Evolutionary conservation across 129 eudicot species (phyloP).

Genomic region (Tanacetum coccineum): DNA sequence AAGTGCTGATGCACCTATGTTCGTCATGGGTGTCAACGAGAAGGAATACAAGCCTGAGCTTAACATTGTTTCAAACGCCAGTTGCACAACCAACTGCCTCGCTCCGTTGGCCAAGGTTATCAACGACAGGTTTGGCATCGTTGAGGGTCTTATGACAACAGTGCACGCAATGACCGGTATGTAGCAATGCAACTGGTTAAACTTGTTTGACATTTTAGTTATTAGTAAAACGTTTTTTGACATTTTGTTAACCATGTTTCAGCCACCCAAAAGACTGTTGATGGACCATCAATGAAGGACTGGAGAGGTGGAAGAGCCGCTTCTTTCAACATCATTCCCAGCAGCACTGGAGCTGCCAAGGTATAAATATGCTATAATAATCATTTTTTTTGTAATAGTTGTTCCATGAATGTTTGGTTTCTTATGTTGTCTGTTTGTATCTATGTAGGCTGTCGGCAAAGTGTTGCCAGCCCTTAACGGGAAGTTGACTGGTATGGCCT

Average conservation of each 20-base stretch:
- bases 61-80: slow-evolving; percentile 71
- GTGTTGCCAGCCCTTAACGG: slow-evolving; percentile 69
- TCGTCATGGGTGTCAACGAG: slow-evolving; percentile 84
- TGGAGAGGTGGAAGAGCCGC: slow-evolving; percentile 99
- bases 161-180: slow-evolving; percentile 71
- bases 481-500: slow-evolving; percentile 67
- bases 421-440: not conserved
- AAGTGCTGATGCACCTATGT: slow-evolving; percentile 86
- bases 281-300: slow-evolving; percentile 96
- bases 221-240: not conserved
- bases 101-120: slow-evolving; percentile 87
- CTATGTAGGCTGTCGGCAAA: slow-evolving; percentile 64
- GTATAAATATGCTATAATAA: slow-evolving; percentile 21
- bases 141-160: slow-evolving; percentile 83
- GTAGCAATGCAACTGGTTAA: not conserved
- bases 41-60: slow-evolving; percentile 63
- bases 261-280: slow-evolving; percentile 98
- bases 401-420: not conserved
- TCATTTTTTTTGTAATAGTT: not conserved
- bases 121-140: slow-evolving; percentile 74
- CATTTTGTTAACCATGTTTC: not conserved
- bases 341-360: slow-evolving; percentile 99
- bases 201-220: not conserved
- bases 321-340: slow-evolving; percentile 93
- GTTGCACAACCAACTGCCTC: slow-evolving; percentile 86